Base-by-base conservation (phyloP, 768 basidiomycete species). In the Russula dissimulans region DNA sequence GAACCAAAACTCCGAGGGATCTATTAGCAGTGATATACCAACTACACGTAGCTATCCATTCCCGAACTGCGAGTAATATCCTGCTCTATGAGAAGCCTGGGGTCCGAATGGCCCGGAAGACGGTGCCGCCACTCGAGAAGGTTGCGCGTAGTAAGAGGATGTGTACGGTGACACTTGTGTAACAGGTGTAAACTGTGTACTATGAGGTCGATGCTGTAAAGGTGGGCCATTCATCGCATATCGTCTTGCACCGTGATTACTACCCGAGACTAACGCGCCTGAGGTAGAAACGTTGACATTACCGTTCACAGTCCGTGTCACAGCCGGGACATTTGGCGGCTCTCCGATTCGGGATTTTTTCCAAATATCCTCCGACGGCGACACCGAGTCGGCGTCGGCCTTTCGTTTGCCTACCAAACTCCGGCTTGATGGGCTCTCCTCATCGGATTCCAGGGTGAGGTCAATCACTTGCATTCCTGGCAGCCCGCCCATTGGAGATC, bases 361-460 rank as follows among this genome's bases (percentile, higher is more conserved):
- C 88, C 87, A 90, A 39, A 84, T 79, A 62, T 79, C 80, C 66
- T 87, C 87, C 4, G 84, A 79, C 8, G 81, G 80, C 15, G 84
- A 81, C 1, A 70, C 64, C 49, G 78, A 65, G 12, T 80, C 83
- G 9, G 76, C 72, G 11, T 81, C 81, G 5, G 76, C 71, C 10
- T 81, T 80, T 67, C 85, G 87, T 66, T 87, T 81, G 67, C 87
- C 87, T 65, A 75, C 79, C 10, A 70, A 56, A 60, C 73, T 71
- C n/a, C 68, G 72, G 11, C 57, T 65, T 14, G 71, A 62, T 32
- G 56, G 56, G 18, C 77, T 80, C 22, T 93, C 91, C 12, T 89
- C 87, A 58, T 90, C 87, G 26, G 83, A 83, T 67, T 91, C 89
- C 61, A 85, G 74, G 3, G 93, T 94, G 60, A 95, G 74, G 69